Evolutionary conservation across 2,329 filamentous ascomycete genomes (phyloP), one percentile per base, ranked within the genome.

Genomic region (Aureobasidium mangrovei): DNA sequence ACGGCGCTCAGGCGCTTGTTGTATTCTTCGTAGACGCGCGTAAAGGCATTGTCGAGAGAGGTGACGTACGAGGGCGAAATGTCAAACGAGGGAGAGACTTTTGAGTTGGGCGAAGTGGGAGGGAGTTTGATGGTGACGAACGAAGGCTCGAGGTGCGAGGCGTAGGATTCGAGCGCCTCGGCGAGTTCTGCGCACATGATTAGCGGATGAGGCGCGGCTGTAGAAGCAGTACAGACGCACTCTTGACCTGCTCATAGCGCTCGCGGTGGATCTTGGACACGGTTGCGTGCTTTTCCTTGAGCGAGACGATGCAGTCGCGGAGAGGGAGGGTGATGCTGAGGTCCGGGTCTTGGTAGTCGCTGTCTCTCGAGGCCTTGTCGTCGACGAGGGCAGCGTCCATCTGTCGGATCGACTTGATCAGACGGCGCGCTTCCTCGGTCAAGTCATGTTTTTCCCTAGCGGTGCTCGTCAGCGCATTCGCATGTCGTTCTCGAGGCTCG

Each of bases 1-100:
- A 97, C 90, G 0, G 81, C 82, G 31, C 80, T 79, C 42, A 95
- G 77, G 45, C 93, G 87, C 60, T 84, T 86, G 41, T 85, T 89
- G 71, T 97, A 98, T 73, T 98, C 94, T 65, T 97, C 90, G 70
- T 97, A 97, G 24, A 98, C 88, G 57, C 90, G 83, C 8, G 88
- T 89, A 66, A 97, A 98, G 70, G 98, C 93, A 53, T 80, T 78
- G 67, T 98, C 91, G 24, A 98, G 80, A 55, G 85, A 83, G 58
- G 87, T 82, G 52, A 96, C 87, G 65, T 97, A 98, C 4, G 85
- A 78, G 0, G 88, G 83, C 0, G 91, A 96, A n/a, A 98, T 82
- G 64, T 97, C 91, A 68, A 98, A 97, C 51, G 79, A 86, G 2
- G 89, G 82, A 1, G 91, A 82, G 38, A 95, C 78, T 9, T 84